Percentiles rank a stretch among this genome's conserved stretches.
phyloP scores from a whole-genome alignment of 1,284 basidiomycete genomes.

The Inonotus hispidus region DNA sequence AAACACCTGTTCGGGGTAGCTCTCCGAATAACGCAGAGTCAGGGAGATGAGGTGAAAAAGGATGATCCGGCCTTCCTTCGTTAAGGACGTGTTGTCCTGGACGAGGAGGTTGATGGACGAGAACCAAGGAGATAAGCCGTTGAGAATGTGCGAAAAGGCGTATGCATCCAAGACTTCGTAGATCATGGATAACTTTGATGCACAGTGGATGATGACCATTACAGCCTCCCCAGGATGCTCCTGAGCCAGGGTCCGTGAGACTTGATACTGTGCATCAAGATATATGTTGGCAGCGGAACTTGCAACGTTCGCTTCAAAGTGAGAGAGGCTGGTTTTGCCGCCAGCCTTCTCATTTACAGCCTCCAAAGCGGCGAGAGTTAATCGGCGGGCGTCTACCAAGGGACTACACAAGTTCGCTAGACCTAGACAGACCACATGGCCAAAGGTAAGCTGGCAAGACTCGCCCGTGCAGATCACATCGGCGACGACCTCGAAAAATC shows the following conservation, averaged over 20 bases:
- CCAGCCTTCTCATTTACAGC: conserved; percentile 60
- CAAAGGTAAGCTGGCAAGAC: conserved; percentile 60
- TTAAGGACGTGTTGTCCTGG: conserved; percentile 52
- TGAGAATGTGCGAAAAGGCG: conserved; percentile 52
- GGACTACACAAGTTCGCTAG: conserved; percentile 84
- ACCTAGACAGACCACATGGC: conserved; percentile 77
- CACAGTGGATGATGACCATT: conserved; percentile 69
- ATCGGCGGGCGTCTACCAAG: conserved; percentile 59
- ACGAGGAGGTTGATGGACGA: conserved; percentile 66
- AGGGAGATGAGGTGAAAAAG: conserved; percentile 84
- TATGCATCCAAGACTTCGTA: conserved; percentile 46
- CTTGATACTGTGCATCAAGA: conserved; percentile 72
- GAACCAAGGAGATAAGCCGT: conserved; percentile 80
- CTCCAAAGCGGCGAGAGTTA: conserved; percentile 78
- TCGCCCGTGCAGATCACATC: conserved; percentile 64
- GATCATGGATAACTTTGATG: conserved; percentile 67
- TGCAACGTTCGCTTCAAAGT: conserved; percentile 72
- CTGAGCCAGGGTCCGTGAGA: conserved; percentile 77
- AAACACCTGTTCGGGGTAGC: conserved; percentile 79
- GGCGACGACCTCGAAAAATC: conserved; percentile 77
- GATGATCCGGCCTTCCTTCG: conserved; percentile 56
- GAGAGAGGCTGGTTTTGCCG: conserved; percentile 52
- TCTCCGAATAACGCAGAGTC: conserved; percentile 74
- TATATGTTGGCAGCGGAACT: conserved; percentile 77
- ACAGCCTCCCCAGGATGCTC: conserved; percentile 71